Conservation (phyloP, 305 asterid genomes). For the Solanum hybrid region DNA sequence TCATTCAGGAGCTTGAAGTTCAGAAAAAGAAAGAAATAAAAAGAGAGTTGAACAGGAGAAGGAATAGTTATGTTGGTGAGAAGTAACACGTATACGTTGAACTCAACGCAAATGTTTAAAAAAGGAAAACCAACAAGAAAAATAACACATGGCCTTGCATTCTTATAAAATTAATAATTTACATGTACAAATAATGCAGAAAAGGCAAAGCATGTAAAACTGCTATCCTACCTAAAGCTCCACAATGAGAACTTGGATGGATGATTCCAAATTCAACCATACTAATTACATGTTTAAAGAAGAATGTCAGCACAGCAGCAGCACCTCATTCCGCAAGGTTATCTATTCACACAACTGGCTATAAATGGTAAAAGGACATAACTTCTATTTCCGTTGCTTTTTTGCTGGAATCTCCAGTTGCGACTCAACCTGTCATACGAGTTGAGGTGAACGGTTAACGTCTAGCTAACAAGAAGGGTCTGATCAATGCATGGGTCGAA, state of each 20-base stretch:
- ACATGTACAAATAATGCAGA: slow-evolving; percentile 24
- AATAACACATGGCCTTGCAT: background rate
- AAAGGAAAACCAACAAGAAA: too few species aligned
- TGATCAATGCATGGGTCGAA: background rate
- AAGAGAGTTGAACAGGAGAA: background rate
- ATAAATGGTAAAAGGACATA: background rate
- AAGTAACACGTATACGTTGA: background rate
- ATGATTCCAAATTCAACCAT: slow-evolving; percentile 6
- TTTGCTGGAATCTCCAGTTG: slow-evolving; percentile 45
- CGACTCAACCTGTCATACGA: slow-evolving; percentile 42
- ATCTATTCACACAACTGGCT: slow-evolving; percentile 13
- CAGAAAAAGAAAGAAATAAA: background rate
- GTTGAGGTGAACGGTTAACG: slow-evolving; percentile 1
- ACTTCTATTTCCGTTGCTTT: slow-evolving; percentile 45
- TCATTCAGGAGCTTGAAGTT: background rate
- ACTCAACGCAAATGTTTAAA: background rate
- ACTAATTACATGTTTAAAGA: background rate
- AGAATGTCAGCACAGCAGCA: background rate
- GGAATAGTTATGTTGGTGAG: background rate
- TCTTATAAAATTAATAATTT: slow-evolving; percentile 3
- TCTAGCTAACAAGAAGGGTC: background rate
- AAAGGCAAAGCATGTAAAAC: slow-evolving; percentile 7
- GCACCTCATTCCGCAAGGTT: slow-evolving; percentile 9
- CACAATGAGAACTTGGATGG: background rate
- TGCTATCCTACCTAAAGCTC: background rate